Percentiles rank a stretch among this genome's conserved stretches.
phyloP scores from a whole-genome alignment of 495 filamentous ascomycete genomes.

The Penicillium antarcticum region DNA sequence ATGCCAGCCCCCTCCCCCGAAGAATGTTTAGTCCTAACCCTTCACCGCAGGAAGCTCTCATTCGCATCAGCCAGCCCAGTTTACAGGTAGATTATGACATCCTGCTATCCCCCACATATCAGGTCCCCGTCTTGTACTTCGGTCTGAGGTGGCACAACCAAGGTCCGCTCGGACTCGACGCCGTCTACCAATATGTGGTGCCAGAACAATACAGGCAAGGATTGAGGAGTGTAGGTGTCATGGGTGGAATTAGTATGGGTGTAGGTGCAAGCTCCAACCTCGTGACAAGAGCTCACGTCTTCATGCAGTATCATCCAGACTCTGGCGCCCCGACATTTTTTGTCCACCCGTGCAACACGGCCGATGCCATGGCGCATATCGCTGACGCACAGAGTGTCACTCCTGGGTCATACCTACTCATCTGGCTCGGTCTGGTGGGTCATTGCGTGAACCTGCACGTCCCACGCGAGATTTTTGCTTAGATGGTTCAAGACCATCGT shows the following conservation, averaged over 20 bases:
- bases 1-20: slow-evolving; percentile 5
- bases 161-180: slow-evolving; percentile 60
- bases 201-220: slow-evolving; percentile 56
- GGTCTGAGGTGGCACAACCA: slow-evolving; percentile 57
- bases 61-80: slow-evolving; percentile 24
- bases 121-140: slow-evolving; percentile 52
- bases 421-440: slow-evolving; percentile 79
- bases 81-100: slow-evolving; percentile 55
- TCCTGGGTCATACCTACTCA: slow-evolving; percentile 66
- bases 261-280: slow-evolving; percentile 48
- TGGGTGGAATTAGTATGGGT: slow-evolving; percentile 74
- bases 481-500: slow-evolving; percentile 18
- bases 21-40: slow-evolving; percentile 18
- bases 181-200: slow-evolving; percentile 66
- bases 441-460: slow-evolving; percentile 69
- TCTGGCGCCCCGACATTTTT: slow-evolving; percentile 73
- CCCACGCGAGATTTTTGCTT: slow-evolving; percentile 47
- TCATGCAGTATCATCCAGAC: slow-evolving; percentile 71
- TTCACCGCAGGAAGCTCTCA: slow-evolving; percentile 39
- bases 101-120: slow-evolving; percentile 45
- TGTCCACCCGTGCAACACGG: slow-evolving; percentile 83
- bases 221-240: slow-evolving; percentile 56
- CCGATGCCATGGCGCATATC: slow-evolving; percentile 62
- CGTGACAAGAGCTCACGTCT: slow-evolving; percentile 36
- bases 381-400: slow-evolving; percentile 46